Evolutionary conservation across 2,329 filamentous ascomycete species (phyloP), one percentile per base, ranked within the genome.

Genomic region (Aspergillus versicolor): DNA sequence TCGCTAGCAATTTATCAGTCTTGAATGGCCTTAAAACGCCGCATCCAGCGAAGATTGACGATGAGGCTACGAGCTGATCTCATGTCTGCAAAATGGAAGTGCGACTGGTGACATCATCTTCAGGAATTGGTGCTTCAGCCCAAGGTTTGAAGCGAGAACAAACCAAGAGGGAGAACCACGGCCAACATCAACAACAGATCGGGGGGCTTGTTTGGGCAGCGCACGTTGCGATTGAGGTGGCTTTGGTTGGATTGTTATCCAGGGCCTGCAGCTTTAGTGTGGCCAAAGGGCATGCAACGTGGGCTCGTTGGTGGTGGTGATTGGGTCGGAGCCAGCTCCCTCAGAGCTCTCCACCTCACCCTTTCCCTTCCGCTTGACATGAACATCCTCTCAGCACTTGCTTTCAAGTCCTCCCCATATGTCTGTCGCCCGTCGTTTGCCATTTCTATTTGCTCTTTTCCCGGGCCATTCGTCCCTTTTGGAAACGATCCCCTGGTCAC

Each of bases 261-360:
- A 45, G 30, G 22, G 41, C 48, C 34, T 53, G 49, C 49, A 55
- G 51, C 45, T 30, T 38, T 54, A 55, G 46, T 45, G 34, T 43
- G 52, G 42, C 45, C 37, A 32, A 41, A 7, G 44, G 48, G 42
- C 27, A 44, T 30, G 38, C 52, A 64, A 64, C 63, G 63, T 64
- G 63, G 63, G 63, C 50, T 27, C 19, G 48, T 54, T 47, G 27
- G 21, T 42, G 19, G 17, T n/a, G 7, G 3, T 62, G 47, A 62
- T 65, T 65, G 61, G 63, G 3, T 52, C 57, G 60, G 58, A 57
- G 30, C 40, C 56, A 63, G 58, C 61, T 63, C 48, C 42, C 54
- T 19, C 56, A 59, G 52, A 61, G 60, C 56, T 63, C 60, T 24
- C 63, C 60, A 59, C 58, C 57, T 57, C 17, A 44, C 40, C 52